phyloP scores from a whole-genome alignment of 352 stramenopile genomes.

The Pythium utonaiense region DNA sequence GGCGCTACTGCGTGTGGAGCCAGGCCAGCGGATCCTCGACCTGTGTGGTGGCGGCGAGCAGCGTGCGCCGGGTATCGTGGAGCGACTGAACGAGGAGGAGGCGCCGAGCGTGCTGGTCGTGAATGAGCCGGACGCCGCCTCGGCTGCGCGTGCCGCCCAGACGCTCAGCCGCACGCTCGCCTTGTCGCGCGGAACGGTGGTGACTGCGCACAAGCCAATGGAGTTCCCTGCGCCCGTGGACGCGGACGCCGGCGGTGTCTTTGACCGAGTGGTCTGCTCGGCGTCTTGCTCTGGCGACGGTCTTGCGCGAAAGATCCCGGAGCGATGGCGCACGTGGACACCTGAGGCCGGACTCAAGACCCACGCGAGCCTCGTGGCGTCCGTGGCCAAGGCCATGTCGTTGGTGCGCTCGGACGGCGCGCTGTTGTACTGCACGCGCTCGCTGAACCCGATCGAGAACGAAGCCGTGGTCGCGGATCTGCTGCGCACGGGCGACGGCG shows the following conservation, averaged over 20 bases:
- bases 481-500: slow-evolving; percentile 43
- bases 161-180: slow-evolving; percentile 56
- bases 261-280: slow-evolving; percentile 77
- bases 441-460: slow-evolving; percentile 81
- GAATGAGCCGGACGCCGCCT: slow-evolving; percentile 65
- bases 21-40: slow-evolving; percentile 73
- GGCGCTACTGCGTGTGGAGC: slow-evolving; percentile 89
- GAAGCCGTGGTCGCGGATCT: slow-evolving; percentile 82
- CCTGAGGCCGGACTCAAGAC: slow-evolving; percentile 39
- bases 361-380: slow-evolving; percentile 73
- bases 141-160: slow-evolving; percentile 40
- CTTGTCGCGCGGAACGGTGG: slow-evolving; percentile 41
- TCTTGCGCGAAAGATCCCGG: slow-evolving; percentile 69
- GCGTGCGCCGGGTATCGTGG: slow-evolving; percentile 53
- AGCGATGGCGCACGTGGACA: slow-evolving; percentile 79
- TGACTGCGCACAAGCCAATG: slow-evolving; percentile 70
- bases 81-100: slow-evolving; percentile 19
- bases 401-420: slow-evolving; percentile 46
- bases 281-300: slow-evolving; percentile 80
- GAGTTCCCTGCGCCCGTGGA: slow-evolving; percentile 50
- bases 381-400: slow-evolving; percentile 63
- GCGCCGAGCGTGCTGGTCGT: slow-evolving; percentile 45
- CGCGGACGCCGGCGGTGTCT: slow-evolving; percentile 21
- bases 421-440: slow-evolving; percentile 75
- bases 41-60: slow-evolving; percentile 68